These are phyloP conservation scores for Arthrobotrys sinensis DNA, from an alignment of 2,329 filamentous ascomycete species.

Conservation along the genomic window DNA sequence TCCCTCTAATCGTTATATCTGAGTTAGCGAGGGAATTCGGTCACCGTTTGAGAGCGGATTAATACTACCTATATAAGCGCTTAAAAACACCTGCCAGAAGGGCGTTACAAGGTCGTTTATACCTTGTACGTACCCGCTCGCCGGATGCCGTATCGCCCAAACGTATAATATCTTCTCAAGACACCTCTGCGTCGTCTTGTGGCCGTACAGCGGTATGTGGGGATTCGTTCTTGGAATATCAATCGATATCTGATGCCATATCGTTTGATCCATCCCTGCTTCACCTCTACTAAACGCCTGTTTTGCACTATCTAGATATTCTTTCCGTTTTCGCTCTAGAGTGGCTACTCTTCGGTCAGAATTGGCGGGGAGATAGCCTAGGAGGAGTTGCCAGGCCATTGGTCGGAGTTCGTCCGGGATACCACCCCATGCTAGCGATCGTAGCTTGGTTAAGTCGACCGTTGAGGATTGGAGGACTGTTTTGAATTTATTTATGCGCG, in stretches of 20 bases:
- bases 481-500: conserved; percentile 98
- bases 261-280: conserved; percentile 90
- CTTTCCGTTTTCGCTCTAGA: conserved; percentile 92
- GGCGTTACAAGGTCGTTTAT: conserved; percentile 98
- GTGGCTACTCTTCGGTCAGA: conserved; percentile 92
- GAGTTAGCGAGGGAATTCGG: conserved; percentile 11
- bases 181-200: conserved; percentile 94
- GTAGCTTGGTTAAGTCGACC: conserved; percentile 86
- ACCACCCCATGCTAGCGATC: conserved; percentile 91
- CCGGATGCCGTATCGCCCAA: conserved; percentile 97
- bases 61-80: conserved; percentile 75
- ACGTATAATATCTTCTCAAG: conserved; percentile 95
- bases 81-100: conserved; percentile 97
- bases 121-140: conserved; percentile 96
- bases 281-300: conserved; percentile 79
- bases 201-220: conserved; percentile 93
- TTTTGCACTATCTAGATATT: conserved; percentile 92
- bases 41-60: not conserved
- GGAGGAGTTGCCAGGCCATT: conserved; percentile 98
- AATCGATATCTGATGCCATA: conserved; percentile 99
- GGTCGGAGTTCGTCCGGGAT: conserved; percentile 94
- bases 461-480: conserved; percentile 92
- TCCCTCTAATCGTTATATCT: conserved; percentile 59
- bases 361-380: conserved; percentile 96
- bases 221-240: conserved; percentile 97